Evolutionary conservation across 2,329 filamentous ascomycete genomes (phyloP).

Genomic region (Volutella citrinella): DNA sequence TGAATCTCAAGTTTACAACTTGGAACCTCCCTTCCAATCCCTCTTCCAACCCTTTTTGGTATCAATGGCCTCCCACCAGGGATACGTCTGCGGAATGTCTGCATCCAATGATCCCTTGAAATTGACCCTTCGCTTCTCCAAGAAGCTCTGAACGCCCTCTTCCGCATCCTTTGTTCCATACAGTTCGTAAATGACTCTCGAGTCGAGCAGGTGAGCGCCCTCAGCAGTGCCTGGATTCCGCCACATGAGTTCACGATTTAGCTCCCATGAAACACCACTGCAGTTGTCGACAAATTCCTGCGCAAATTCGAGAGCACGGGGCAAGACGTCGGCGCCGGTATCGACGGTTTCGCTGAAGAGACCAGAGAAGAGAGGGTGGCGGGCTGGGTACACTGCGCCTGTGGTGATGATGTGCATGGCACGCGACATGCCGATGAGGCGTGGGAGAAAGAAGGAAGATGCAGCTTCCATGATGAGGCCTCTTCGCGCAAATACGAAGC

Average conservation of each 20-base stretch:
- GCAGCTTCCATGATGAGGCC: background rate
- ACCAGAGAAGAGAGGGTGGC: background rate
- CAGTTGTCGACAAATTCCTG: background rate
- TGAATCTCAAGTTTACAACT: no score
- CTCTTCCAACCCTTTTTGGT: no score
- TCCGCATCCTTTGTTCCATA: background rate
- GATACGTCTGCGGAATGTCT: background rate
- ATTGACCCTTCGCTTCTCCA: background rate
- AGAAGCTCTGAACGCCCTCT: background rate
- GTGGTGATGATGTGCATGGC: background rate
- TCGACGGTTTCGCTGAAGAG: background rate
- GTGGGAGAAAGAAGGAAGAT: background rate
- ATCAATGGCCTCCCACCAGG: background rate
- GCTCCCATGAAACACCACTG: background rate
- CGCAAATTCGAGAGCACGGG: background rate
- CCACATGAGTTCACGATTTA: background rate
- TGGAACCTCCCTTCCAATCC: no score
- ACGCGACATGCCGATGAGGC: conserved; percentile 1
- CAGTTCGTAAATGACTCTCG: background rate
- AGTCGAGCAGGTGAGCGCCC: background rate
- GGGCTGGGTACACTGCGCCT: background rate
- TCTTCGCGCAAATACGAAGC: background rate
- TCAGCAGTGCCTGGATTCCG: background rate
- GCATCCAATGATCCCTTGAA: background rate
- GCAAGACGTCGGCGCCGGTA: background rate